Conservation (phyloP, 805 yeast species). For the Spathaspora arborariae region DNA sequence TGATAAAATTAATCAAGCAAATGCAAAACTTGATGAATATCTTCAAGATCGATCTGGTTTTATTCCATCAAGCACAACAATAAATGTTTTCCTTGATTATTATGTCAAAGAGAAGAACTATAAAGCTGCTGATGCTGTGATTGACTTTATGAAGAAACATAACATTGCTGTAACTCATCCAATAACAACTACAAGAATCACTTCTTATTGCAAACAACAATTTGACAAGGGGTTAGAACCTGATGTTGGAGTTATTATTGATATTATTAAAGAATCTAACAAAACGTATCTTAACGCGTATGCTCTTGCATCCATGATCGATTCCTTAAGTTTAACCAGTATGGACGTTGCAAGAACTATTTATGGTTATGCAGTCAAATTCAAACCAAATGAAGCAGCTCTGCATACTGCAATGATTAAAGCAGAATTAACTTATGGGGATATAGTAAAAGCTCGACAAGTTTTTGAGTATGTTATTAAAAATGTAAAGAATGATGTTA, state of each 20-base stretch:
- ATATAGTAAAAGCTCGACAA: slow-evolving; percentile 24
- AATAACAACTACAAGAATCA: slow-evolving; percentile 59
- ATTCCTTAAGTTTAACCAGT: slow-evolving; percentile 50
- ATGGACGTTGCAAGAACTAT: slow-evolving; percentile 49
- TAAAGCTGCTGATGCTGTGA: slow-evolving; percentile 47
- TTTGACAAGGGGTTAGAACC: slow-evolving; percentile 42
- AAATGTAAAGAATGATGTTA: slow-evolving; percentile 30
- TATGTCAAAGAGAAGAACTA: slow-evolving; percentile 40
- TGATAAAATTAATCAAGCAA: slow-evolving; percentile 43
- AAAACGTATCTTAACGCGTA: slow-evolving; percentile 32
- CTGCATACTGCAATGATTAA: slow-evolving; percentile 46
- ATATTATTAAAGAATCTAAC: slow-evolving; percentile 32
- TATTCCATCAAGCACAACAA: slow-evolving; percentile 44
- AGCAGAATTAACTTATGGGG: slow-evolving; percentile 43
- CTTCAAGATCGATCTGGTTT: slow-evolving; percentile 28
- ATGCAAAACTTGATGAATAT: slow-evolving; percentile 35
- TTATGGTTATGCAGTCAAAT: slow-evolving; percentile 29
- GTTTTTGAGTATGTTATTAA: slow-evolving; percentile 32
- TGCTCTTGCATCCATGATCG: slow-evolving; percentile 51
- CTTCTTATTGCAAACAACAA: slow-evolving; percentile 46
- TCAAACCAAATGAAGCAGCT: slow-evolving; percentile 29
- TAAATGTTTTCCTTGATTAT: slow-evolving; percentile 48
- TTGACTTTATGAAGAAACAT: slow-evolving; percentile 37
- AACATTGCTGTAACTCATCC: slow-evolving; percentile 53
- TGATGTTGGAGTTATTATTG: slow-evolving; percentile 36